Evolutionary conservation across 192 early-diverging fungal genomes (phyloP), one percentile per base, ranked within the genome.

Genomic region (Lunasporangiospora selenospora): DNA sequence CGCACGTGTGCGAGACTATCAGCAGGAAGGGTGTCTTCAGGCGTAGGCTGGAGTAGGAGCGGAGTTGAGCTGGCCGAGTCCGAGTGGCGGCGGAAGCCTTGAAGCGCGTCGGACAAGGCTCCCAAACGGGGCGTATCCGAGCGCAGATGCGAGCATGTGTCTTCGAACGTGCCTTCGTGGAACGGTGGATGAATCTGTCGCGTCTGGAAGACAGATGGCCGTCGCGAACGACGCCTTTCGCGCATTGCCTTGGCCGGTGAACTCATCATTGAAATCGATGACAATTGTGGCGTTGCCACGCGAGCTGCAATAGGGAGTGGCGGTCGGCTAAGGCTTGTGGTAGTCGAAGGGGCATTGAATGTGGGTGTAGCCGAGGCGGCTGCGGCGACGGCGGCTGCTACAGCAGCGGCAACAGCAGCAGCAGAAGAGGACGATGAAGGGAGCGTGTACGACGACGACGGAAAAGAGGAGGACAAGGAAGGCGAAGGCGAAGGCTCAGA

Each of bases 131-230:
- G 9, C 41, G 36, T 31, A 31, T 24, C 24, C 37, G 21, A 33
- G 2, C 62, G 53, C 8, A 73, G 37, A 27, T 73, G 69, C 0
- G 69, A 73, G 49, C 69, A 73, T 26, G 69, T 73, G 31, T 73
- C 69, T 21, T 63, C 55, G 26, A 73, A 63, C n/a, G 54, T 30
- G 8, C 49, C 48, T 2, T 58, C 46, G 21, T 73, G 69, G 18
- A 55, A 73, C 13, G 55, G 40, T 0, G 69, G 69, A 6, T 63
- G 49, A 11, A 39, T 30, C 16, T 61, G 69, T 18, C 58, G 53
- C 16, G 33, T 58, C 27, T 34, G 36, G 0, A 54, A 53, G 37
- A 71, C 57, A 1, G 56, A 29, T 3, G 62, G 29, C 24, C 9
- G 51, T 11, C 31, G 46, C 2, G 48, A 23, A 21, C 39, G 10